These are phyloP conservation scores for Sanghuangporus weigelae DNA, from an alignment of 1,284 basidiomycete genomes.

Conservation along the genomic window DNA sequence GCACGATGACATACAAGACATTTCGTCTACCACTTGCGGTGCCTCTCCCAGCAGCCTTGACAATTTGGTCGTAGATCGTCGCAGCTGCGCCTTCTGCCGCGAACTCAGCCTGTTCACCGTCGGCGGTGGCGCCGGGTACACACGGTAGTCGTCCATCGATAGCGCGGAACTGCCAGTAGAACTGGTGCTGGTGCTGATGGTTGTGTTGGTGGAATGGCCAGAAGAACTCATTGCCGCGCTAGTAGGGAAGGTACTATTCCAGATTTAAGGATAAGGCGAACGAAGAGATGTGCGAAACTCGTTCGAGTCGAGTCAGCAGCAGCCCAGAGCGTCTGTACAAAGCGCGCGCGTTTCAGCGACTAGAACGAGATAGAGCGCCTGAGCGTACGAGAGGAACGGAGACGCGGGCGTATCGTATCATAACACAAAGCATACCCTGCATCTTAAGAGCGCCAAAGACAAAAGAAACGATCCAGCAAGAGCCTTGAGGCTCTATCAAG, in stretches of 20 bases:
- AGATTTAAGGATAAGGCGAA: not conserved
- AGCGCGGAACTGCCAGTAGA: too few species aligned
- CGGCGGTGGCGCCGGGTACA: slow-evolving; percentile 13
- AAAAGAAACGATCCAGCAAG: not conserved
- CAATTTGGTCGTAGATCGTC: slow-evolving; percentile 11
- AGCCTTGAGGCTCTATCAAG: not conserved
- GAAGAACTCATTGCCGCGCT: too few species aligned
- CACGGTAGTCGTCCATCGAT: not conserved
- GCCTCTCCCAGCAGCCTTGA: slow-evolving; percentile 14
- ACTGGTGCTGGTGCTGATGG: too few species aligned
- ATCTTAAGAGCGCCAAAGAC: slow-evolving; percentile 1
- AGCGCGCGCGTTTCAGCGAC: not conserved
- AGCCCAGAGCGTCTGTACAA: not conserved
- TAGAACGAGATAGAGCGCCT: not conserved
- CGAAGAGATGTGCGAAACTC: not conserved
- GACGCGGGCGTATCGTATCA: not conserved
- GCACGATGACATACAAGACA: not conserved
- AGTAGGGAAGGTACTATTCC: too few species aligned
- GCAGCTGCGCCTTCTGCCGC: slow-evolving; percentile 13
- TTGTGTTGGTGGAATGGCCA: too few species aligned
- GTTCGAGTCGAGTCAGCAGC: not conserved
- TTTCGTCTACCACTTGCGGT: slow-evolving; percentile 13
- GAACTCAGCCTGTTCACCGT: slow-evolving; percentile 11
- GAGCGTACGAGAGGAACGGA: not conserved
- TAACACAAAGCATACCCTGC: not conserved